Evolutionary conservation across 2,329 filamentous ascomycete species (phyloP).

Genomic region (Botrytis byssoidea): DNA sequence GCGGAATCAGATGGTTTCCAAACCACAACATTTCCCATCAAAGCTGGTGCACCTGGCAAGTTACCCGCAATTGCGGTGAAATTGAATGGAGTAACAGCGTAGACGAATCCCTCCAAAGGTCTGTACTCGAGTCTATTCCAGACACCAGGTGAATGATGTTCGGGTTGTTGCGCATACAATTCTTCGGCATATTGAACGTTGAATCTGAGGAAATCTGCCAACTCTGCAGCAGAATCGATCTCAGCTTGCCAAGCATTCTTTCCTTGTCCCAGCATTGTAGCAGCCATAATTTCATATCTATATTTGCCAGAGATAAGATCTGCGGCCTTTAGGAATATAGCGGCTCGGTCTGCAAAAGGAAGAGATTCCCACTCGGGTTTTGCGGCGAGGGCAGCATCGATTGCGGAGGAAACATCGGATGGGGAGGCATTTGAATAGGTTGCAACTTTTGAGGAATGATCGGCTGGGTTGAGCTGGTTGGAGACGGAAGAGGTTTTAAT

Average conservation of each 20-base stretch:
- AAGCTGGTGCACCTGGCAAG: constrained; percentile 74
- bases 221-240: constrained; percentile 90
- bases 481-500: constrained; percentile 65
- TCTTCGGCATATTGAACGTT: constrained; percentile 93
- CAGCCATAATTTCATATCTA: constrained; percentile 92
- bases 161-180: constrained; percentile 82
- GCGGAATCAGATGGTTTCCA: constrained; percentile 93
- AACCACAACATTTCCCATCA: constrained; percentile 90
- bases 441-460: constrained; percentile 74
- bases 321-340: constrained; percentile 92
- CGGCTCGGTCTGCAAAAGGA: constrained; percentile 86
- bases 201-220: constrained; percentile 89
- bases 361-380: constrained; percentile 82
- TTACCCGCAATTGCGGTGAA: constrained; percentile 94
- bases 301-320: constrained; percentile 90
- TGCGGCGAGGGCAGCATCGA: constrained; percentile 40
- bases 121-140: constrained; percentile 93
- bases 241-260: constrained; percentile 99
- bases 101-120: constrained; percentile 90
- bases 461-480: constrained; percentile 78
- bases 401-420: constrained; percentile 63
- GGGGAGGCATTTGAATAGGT: constrained; percentile 80
- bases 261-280: constrained; percentile 92
- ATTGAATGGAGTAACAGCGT: constrained; percentile 92
- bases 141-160: constrained; percentile 76